A percentile compares a stretch with the other conserved stretches of the same genome.
Evolutionary conservation across 306 rosid species (phyloP).

Genomic region (Cucumis hystrix): DNA sequence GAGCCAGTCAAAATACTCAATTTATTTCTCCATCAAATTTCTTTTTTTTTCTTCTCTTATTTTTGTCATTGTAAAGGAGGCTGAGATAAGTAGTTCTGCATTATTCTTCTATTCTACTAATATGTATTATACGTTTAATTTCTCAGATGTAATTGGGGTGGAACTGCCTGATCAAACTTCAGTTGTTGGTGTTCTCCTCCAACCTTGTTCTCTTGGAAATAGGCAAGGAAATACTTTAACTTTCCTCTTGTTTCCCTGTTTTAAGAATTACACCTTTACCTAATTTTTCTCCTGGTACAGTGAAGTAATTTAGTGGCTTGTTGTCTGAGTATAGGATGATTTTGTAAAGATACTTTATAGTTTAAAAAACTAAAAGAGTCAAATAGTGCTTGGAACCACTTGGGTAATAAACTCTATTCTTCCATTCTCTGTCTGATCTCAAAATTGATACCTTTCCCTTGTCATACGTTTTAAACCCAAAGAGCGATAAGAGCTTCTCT

Average conservation of each 20-base stretch:
- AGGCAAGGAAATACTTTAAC: conserved; percentile 39
- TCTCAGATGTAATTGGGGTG: conserved; percentile 66
- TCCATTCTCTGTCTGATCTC: not conserved
- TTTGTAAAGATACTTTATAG: not conserved
- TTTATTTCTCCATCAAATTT: not conserved
- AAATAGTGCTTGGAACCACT: not conserved
- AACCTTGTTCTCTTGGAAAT: conserved; percentile 62
- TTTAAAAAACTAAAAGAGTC: not conserved
- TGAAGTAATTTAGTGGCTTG: not conserved
- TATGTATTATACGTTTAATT: conserved; percentile 1
- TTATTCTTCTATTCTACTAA: not conserved
- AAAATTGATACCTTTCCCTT: not conserved
- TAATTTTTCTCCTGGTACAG: not conserved
- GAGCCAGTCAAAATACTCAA: not conserved
- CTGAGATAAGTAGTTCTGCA: not conserved
- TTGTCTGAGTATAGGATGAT: not conserved
- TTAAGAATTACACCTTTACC: not conserved
- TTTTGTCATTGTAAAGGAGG: not conserved
- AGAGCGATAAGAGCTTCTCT: not conserved
- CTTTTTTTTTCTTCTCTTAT: not conserved
- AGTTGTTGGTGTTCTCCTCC: conserved; percentile 70
- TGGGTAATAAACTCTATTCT: not conserved
- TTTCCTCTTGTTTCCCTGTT: conserved; percentile 9
- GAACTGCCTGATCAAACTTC: conserved; percentile 53
- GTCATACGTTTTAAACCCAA: not conserved